Evolutionary conservation across 176 grass and related monocot genomes (phyloP).

Genomic region (sorghum (Sorghum bicolor)): DNA sequence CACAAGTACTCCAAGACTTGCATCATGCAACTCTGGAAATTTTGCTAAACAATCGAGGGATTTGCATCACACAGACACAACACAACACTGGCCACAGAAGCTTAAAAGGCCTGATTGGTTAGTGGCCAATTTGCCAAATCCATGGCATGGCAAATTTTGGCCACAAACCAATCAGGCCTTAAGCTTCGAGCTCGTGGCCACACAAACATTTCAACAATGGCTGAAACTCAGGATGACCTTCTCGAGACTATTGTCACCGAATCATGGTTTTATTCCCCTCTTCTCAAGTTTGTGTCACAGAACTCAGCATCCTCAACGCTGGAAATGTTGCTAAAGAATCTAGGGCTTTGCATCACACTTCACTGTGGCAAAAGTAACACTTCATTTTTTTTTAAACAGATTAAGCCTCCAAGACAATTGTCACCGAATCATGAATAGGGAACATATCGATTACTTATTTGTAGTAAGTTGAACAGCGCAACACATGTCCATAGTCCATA

Average conservation of each 20-base stretch:
- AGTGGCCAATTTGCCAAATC: too few relatives aligned
- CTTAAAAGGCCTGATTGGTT: too few relatives aligned
- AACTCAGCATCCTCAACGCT: not conserved
- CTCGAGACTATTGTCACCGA: not conserved
- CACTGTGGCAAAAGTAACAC: not conserved
- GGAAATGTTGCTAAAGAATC: not conserved
- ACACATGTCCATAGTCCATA: slow-evolving; percentile 13
- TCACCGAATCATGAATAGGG: not conserved
- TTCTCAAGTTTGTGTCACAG: not conserved
- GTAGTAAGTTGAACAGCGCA: slow-evolving; percentile 37
- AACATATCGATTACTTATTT: slow-evolving; percentile 41
- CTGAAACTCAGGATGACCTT: not conserved
- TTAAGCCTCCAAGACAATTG: not conserved
- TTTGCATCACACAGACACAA: not conserved
- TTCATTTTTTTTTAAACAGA: too few relatives aligned
- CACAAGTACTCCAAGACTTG: not conserved
- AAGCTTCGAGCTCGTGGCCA: not conserved
- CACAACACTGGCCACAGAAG: not conserved
- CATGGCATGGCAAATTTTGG: too few relatives aligned
- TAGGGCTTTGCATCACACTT: not conserved
- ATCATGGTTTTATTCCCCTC: not conserved
- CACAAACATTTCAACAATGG: not conserved
- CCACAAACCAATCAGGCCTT: too few relatives aligned
- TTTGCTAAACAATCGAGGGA: not conserved
- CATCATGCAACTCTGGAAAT: not conserved